A percentile compares a stretch with the other conserved stretches of the same genome.
Evolutionary conservation across 176 grass and related monocot species (phyloP).

Genomic region (Cymbopogon citratus): DNA sequence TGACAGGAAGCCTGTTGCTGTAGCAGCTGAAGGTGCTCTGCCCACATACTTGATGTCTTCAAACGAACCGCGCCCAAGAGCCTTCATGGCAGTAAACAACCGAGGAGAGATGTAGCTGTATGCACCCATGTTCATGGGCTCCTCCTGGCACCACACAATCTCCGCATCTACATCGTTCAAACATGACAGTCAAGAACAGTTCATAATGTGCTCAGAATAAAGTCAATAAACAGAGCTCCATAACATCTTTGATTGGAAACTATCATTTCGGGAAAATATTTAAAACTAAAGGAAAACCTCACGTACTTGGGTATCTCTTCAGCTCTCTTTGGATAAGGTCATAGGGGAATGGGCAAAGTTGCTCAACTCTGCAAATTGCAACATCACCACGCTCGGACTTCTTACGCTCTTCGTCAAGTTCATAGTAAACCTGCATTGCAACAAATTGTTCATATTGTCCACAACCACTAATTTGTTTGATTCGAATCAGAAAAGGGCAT

Average conservation of each 20-base stretch:
- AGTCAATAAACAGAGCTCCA: no score
- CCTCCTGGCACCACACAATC: conserved; percentile 94
- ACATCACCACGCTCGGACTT: conserved; percentile 53
- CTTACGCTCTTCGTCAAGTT: conserved; percentile 79
- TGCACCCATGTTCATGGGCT: conserved; percentile 97
- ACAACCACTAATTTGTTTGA: neutral
- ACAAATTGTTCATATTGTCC: neutral
- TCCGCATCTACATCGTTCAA: conserved; percentile 86
- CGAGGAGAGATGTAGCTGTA: conserved; percentile 69
- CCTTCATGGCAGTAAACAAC: conserved; percentile 61
- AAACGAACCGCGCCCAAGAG: conserved; percentile 45
- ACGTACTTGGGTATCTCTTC: conserved; percentile 87
- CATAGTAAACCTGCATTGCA: conserved; percentile 74
- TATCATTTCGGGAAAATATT: no score
- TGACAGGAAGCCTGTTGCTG: conserved; percentile 73
- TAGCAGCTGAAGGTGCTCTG: conserved; percentile 73
- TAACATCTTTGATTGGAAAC: no score
- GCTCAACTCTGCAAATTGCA: conserved; percentile 90
- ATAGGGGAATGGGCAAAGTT: conserved; percentile 81
- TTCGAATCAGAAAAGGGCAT: neutral
- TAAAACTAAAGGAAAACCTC: neutral
- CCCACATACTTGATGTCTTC: conserved; percentile 89
- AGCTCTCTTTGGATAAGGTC: conserved; percentile 90
- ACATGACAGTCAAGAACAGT: no score
- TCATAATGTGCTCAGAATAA: neutral